These are phyloP conservation scores for Ogataea pignaliae DNA, from an alignment of 805 yeast genomes.

Conservation along the genomic window DNA sequence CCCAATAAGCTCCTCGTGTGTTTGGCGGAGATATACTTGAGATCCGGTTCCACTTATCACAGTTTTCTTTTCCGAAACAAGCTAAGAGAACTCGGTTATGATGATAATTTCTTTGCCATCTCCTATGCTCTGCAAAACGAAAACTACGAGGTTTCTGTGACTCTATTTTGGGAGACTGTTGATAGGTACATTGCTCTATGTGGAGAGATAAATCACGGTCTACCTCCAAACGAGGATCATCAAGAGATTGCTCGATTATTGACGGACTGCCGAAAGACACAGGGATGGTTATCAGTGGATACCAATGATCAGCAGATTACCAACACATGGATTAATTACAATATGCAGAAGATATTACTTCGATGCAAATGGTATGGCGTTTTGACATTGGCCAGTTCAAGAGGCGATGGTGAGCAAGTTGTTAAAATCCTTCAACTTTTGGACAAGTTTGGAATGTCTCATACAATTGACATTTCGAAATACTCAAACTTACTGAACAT, in stretches of 20 bases:
- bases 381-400: conserved; percentile 14
- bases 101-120: conserved; percentile 16
- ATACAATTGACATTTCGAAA: conserved; percentile 2
- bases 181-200: background rate
- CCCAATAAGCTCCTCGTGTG: no score
- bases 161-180: conserved; percentile 13
- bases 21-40: conserved; percentile 6
- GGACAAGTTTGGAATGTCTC: background rate
- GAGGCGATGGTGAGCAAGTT: conserved; percentile 19
- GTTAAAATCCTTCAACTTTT: conserved; percentile 9
- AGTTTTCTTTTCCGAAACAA: conserved; percentile 10
- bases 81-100: conserved; percentile 4
- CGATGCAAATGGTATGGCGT: conserved; percentile 2
- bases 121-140: conserved; percentile 10
- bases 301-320: background rate
- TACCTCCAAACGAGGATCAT: background rate
- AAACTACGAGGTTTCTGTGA: conserved; percentile 22
- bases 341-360: background rate
- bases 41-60: conserved; percentile 5
- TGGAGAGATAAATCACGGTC: background rate
- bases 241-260: background rate
- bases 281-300: background rate
- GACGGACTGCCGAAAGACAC: background rate
- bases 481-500: conserved; percentile 9
- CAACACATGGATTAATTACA: background rate